Conservation (phyloP, 2,329 filamentous ascomycete genomes). For the Elsinoe arachidis region DNA sequence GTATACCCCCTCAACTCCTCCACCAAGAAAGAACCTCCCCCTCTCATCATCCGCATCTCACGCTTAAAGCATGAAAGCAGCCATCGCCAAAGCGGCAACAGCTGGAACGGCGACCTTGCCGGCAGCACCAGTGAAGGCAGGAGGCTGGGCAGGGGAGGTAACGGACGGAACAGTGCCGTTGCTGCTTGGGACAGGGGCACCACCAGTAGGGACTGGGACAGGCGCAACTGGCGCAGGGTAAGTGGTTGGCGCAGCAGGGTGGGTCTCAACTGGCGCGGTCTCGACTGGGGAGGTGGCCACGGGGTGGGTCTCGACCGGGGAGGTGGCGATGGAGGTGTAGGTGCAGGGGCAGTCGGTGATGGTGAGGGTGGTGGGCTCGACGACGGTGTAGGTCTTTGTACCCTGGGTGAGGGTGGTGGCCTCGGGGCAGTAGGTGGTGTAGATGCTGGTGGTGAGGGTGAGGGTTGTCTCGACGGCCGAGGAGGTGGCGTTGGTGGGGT, state of each 20-base stretch:
- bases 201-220: slow-evolving; percentile 15
- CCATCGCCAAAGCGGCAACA: slow-evolving; percentile 42
- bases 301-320: slow-evolving; percentile 9
- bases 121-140: slow-evolving; percentile 43
- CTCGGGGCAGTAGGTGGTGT: slow-evolving; percentile 27
- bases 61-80: slow-evolving; percentile 11
- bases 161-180: slow-evolving; percentile 15
- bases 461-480: slow-evolving; percentile 18
- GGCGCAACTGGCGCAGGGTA: not conserved
- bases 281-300: not conserved
- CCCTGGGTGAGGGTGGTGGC: slow-evolving; percentile 22
- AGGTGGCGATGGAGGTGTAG: slow-evolving; percentile 44
- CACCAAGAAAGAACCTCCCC: not conserved
- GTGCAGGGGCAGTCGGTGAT: slow-evolving; percentile 30
- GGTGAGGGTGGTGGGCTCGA: slow-evolving; percentile 20
- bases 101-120: slow-evolving; percentile 34
- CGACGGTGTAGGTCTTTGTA: slow-evolving; percentile 20
- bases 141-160: slow-evolving; percentile 24
- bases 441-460: slow-evolving; percentile 25
- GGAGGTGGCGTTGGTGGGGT: slow-evolving; percentile 23
- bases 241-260: slow-evolving; percentile 12
- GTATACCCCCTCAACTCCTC: not conserved
- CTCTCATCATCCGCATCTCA: not conserved
- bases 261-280: too few relatives aligned
- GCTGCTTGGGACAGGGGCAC: slow-evolving; percentile 11